Conservation (phyloP, 2,329 filamentous ascomycete genomes). For the Cytospora mali region DNA sequence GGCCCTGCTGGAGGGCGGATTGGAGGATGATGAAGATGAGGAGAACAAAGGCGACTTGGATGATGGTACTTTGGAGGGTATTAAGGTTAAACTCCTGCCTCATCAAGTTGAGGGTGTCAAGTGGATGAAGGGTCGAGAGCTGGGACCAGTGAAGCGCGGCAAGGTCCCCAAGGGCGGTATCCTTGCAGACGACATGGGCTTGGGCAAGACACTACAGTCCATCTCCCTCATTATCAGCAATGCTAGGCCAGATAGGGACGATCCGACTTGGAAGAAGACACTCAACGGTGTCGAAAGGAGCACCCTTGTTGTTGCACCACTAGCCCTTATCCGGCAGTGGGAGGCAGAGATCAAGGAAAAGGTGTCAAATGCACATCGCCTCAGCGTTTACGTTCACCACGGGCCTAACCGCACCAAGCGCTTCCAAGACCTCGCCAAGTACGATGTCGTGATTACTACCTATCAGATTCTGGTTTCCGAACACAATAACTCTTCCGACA, state of each 20-base stretch:
- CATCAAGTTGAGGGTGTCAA: conserved; percentile 93
- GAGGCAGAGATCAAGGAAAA: conserved; percentile 89
- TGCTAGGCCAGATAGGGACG: conserved; percentile 64
- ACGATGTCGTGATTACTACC: conserved; percentile 96
- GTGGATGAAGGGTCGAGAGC: conserved; percentile 95
- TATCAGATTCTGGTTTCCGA: conserved; percentile 96
- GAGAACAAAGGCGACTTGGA: conserved; percentile 45
- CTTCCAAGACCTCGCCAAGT: conserved; percentile 73
- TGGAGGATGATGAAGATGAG: conserved; percentile 72
- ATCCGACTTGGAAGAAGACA: conserved; percentile 67
- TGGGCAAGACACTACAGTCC: conserved; percentile 95
- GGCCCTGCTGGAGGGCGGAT: conserved; percentile 76
- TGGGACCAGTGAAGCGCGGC: conserved; percentile 80
- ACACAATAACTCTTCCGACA: conserved; percentile 69
- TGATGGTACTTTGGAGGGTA: conserved; percentile 67
- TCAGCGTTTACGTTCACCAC: conserved; percentile 89
- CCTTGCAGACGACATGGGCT: conserved; percentile 94
- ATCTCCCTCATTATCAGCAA: conserved; percentile 87
- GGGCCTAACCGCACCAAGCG: conserved; percentile 83
- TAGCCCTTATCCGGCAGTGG: conserved; percentile 97
- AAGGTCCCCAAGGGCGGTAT: conserved; percentile 88
- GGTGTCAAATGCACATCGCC: conserved; percentile 66
- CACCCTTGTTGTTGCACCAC: conserved; percentile 88
- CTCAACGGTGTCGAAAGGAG: conserved; percentile 70
- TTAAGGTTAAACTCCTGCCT: conserved; percentile 85